Conservation (phyloP, 768 basidiomycete genomes). For the Hortiboletus flavorubellus region DNA sequence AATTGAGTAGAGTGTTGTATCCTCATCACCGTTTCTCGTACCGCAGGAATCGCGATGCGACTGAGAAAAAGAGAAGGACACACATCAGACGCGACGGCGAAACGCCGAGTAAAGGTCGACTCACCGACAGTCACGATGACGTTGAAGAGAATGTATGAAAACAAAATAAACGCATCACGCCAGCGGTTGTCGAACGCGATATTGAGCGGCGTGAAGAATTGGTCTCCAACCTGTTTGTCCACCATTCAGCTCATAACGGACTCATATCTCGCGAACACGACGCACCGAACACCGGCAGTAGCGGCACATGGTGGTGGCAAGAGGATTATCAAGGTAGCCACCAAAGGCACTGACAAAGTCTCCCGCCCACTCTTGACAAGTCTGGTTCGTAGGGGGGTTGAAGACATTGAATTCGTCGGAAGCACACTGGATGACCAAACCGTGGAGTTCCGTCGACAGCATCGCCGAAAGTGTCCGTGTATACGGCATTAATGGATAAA, state of each 20-base stretch:
- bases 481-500: slow-evolving; percentile 70
- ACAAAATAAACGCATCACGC: slow-evolving; percentile 66
- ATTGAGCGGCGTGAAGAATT: slow-evolving; percentile 68
- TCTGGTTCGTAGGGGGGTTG: slow-evolving; percentile 70
- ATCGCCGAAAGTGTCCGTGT: slow-evolving; percentile 70
- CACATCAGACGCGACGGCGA: not conserved
- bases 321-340: slow-evolving; percentile 71
- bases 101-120: slow-evolving; percentile 6
- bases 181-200: slow-evolving; percentile 60
- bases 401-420: slow-evolving; percentile 69
- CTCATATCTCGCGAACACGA: not conserved
- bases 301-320: slow-evolving; percentile 56
- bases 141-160: slow-evolving; percentile 72
- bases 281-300: slow-evolving; percentile 64
- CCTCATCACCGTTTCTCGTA: slow-evolving; percentile 54
- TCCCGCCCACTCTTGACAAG: slow-evolving; percentile 67
- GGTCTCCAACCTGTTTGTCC: slow-evolving; percentile 48
- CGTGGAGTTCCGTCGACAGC: slow-evolving; percentile 75
- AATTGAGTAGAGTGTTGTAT: too few species aligned
- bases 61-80: slow-evolving; percentile 18
- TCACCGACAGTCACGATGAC: slow-evolving; percentile 53
- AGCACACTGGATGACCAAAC: slow-evolving; percentile 60
- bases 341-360: slow-evolving; percentile 59
- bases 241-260: not conserved
- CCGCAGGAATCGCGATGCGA: slow-evolving; percentile 69